Evolutionary conservation across 805 yeast genomes (phyloP).

Genomic region (Wickerhamomyces rabaulensis): DNA sequence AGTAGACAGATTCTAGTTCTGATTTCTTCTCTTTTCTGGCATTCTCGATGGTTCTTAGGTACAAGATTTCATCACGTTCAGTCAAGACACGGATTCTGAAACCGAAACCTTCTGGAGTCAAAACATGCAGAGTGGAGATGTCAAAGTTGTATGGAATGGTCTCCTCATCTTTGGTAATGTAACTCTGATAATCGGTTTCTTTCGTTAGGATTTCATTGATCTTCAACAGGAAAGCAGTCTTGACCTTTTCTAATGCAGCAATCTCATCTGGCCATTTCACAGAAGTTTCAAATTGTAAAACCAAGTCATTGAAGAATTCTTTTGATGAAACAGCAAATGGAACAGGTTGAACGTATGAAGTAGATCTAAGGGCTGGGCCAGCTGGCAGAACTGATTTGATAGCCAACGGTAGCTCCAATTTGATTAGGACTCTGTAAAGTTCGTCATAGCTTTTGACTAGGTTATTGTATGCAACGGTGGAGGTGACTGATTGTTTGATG

Average conservation of each 20-base stretch:
- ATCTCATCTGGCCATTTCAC: constrained; percentile 95
- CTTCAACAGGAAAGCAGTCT: constrained; percentile 81
- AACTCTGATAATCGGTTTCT: constrained; percentile 51
- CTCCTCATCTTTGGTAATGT: constrained; percentile 57
- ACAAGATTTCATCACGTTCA: constrained; percentile 77
- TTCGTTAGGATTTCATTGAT: constrained; percentile 44
- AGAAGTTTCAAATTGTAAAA: constrained; percentile 85
- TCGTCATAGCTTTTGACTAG: constrained; percentile 52
- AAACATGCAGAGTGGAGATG: constrained; percentile 53
- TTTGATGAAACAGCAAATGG: constrained; percentile 75
- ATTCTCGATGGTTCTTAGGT: constrained; percentile 65
- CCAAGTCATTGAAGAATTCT: constrained; percentile 73
- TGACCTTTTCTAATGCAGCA: constrained; percentile 78
- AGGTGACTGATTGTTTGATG: constrained; percentile 43
- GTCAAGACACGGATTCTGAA: constrained; percentile 72
- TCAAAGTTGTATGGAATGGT: constrained; percentile 61
- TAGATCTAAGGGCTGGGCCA: constrained; percentile 67
- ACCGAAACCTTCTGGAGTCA: constrained; percentile 88
- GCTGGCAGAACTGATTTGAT: constrained; percentile 70
- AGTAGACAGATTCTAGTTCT: constrained; percentile 53
- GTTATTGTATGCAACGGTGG: constrained; percentile 36
- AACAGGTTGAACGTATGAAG: constrained; percentile 74
- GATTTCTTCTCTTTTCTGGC: constrained; percentile 55
- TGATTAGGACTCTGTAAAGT: constrained; percentile 46
- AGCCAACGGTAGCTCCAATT: constrained; percentile 57